Base-by-base conservation (phyloP, 2,329 filamentous ascomycete species). In the Stachybotrys elegans region DNA sequence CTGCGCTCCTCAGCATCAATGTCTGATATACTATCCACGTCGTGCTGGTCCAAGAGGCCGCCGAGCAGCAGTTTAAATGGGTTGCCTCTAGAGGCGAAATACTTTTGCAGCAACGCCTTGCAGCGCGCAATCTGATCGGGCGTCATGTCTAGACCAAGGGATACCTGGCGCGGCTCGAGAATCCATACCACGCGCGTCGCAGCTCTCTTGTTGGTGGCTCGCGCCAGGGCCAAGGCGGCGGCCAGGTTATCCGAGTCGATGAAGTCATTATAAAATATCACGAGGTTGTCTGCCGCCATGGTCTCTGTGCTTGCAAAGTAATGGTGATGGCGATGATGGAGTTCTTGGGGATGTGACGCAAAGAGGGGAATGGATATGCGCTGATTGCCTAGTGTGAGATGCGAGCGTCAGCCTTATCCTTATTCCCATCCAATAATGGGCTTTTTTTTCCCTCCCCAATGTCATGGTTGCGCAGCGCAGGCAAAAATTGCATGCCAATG, bases 201-300 rank as follows among this genome's bases (percentile, higher is more conserved):
- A 12, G 43, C 36, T 14, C 34, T 47, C 4, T 39, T 22, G 22
- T 27, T 22, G 11, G 44, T 51, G 14, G 48, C 54, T 34, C 41
- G 44, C 40, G 42, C 47, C 40, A 56, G 40, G 13, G 51, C 54
- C 46, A 50, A 45, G 13, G 54, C 54, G 14, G 54, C 52, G 25
- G 54, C 52, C 42, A 48, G 39, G 41, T 56, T 56, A 22, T 56
- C 54, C 43, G 54, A 56, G 43, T 56, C 54, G 44, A 56, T 56
- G 9, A 47, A 52, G 47, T 56, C 54, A 53, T 56, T 56, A 31
- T 55, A 56, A 43, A 51, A 56, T 35, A 56, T 53, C 35, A 57
- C 39, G 37, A 56, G 43, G 23, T 47, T n/a, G n/a, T n/a, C n/a
- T n/a, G n/a, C n/a, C n/a, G n/a, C n/a, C n/a, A n/a, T n/a, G n/a